Evolutionary conservation across 140 eudicot genomes (phyloP), one percentile per base, ranked within the genome.

Genomic region (Stevia rebaudiana): DNA sequence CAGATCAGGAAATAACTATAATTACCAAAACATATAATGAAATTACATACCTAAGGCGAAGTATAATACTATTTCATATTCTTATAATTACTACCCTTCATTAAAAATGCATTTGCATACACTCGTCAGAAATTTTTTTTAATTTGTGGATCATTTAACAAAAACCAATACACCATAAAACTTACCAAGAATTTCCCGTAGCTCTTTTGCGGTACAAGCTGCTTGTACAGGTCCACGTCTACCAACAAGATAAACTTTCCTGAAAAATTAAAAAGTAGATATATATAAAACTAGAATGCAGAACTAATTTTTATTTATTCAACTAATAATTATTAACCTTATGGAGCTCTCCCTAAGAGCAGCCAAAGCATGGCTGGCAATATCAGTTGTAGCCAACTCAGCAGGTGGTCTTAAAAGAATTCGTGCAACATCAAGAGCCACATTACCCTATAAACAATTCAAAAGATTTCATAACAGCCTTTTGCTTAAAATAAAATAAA

Each of bases 181-280:
- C 63, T 42, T 81, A 84, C 98, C 95, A 23, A 90, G 89, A 70
- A 87, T 67, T 80, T 87, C 98, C n/a, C 95, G 85, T 17, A 90
- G 84, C 74, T 91, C 98, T 83, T 91, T 91, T 16, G 96, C 95
- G 6, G 98, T 91, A 77, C 95, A 87, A 71, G 98, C 98, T 70
- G 98, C 98, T 78, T 91, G 96, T 28, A 65, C 87, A 5, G 98
- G 96, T 69, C 98, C 98, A 72, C 98, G 96, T 78, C 98, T 82
- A 58, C 96, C 96, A 56, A 91, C 98, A 80, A 91, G 77, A 77
- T 82, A 84, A 44, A 91, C 95, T 75, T 80, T 91, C 84, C 98
- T 91, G 82, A 65, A 82, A 69, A 16, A 40, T 40, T 23, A 42
- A 39, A 3, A 49, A 11, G 15, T 5, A 28, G 13, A 54, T 2